phyloP scores from a whole-genome alignment of 2,329 filamentous ascomycete genomes.

The Diaporthe amygdali region DNA sequence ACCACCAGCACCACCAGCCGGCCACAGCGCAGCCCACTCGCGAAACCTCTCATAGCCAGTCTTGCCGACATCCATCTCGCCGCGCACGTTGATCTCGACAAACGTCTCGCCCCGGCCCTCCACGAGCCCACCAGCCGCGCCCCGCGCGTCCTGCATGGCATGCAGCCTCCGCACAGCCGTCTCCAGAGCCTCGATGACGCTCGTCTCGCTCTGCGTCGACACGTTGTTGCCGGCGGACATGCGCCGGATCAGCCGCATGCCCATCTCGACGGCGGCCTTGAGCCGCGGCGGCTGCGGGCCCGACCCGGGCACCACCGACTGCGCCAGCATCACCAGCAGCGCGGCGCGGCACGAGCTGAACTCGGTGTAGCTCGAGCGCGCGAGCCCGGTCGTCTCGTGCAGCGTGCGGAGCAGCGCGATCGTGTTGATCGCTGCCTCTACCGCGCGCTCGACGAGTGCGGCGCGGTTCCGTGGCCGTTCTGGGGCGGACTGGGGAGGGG shows the following conservation, averaged over 20 bases:
- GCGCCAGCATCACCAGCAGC: slow-evolving; percentile 46
- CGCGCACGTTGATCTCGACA: slow-evolving; percentile 1
- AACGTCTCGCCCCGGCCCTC: background rate
- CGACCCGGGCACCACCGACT: slow-evolving; percentile 13
- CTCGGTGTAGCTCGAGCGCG: slow-evolving; percentile 60
- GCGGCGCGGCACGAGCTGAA: slow-evolving; percentile 61
- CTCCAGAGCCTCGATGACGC: slow-evolving; percentile 26
- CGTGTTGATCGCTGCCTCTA: slow-evolving; percentile 56
- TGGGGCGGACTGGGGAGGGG: background rate
- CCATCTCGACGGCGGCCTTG: slow-evolving; percentile 19
- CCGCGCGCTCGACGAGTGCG: slow-evolving; percentile 54
- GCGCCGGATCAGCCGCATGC: slow-evolving; percentile 23
- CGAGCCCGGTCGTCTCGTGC: slow-evolving; percentile 55
- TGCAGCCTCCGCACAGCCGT: slow-evolving; percentile 24
- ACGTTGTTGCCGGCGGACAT: slow-evolving; percentile 25
- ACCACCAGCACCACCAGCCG: background rate
- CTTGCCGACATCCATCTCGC: slow-evolving; percentile 15
- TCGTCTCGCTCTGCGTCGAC: slow-evolving; percentile 24
- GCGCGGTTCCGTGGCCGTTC: slow-evolving; percentile 22
- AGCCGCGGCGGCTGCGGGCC: background rate
- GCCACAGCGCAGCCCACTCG: slow-evolving; percentile 25
- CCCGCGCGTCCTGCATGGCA: slow-evolving; percentile 19
- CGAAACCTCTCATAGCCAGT: slow-evolving; percentile 24
- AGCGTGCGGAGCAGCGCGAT: slow-evolving; percentile 56
- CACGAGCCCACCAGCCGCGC: background rate